Evolutionary conservation across 176 grass and related monocot genomes (phyloP), one percentile per base, ranked within the genome.

Genomic region (Cenchrus americanus): DNA sequence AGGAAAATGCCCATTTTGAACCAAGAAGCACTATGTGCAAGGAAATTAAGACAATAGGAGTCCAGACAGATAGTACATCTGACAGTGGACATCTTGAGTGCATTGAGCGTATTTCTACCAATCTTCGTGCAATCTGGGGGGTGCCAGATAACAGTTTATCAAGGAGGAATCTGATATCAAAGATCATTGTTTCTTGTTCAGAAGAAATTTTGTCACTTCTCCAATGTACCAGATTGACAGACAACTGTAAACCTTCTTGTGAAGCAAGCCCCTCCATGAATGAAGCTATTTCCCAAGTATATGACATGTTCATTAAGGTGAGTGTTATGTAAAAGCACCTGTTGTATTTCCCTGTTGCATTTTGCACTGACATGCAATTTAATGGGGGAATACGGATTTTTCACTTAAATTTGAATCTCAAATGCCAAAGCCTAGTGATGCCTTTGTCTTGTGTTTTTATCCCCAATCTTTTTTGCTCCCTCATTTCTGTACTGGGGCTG

Each of bases 281-380:
- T 77, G 69, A 80, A 76, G 78, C 77, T 62, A 58, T 91, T 53
- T 92, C 84, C 26, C 73, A 51, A 80, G 76, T 95, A 73, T 83
- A 90, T 82, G 86, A 90, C 79, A 85, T 87, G 52, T 55, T 98
- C 61, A 79, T 57, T 54, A 93, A 95, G 91, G 95, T 95, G 87
- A 58, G 69, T 23, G 9, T 65, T 41, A 77, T 82, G 47, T 59
- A 71, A 57, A 76, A 30, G 0, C 48, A 19, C 8, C 26, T 64
- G 7, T 37, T 53, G 10, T 75, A 41, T 66, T 89, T 74, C 43
- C n/a, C 53, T 49, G 10, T 57, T 52, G 30, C 30, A 60, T 10
- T 27, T 62, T 60, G 43, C 22, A 1, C 11, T 43, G 65, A 18
- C 18, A 48, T 51, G 24, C 48, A 34, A 44, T 80, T 74, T 19